Conservation (phyloP, 2,329 filamentous ascomycete species). For the Byssoonygena ceratinophila region DNA sequence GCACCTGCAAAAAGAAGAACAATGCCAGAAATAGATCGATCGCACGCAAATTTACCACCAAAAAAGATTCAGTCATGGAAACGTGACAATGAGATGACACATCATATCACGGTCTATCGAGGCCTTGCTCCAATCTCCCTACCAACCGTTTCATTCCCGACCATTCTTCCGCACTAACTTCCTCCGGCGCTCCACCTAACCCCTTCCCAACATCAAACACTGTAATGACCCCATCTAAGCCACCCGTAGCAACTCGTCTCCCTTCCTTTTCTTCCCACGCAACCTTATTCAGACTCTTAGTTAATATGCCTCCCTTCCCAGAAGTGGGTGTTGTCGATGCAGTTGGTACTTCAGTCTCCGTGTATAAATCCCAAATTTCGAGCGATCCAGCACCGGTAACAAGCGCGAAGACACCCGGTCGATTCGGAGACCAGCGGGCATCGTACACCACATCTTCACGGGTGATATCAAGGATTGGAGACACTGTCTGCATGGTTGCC, state of each 20-base stretch:
- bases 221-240: conserved; percentile 79
- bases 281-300: conserved; percentile 83
- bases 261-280: conserved; percentile 90
- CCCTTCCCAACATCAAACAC: conserved; percentile 76
- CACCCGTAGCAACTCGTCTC: conserved; percentile 75
- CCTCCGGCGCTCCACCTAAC: conserved; percentile 71
- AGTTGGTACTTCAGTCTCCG: conserved; percentile 85
- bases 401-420: conserved; percentile 85
- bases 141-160: conserved; percentile 82
- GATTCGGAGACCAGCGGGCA: conserved; percentile 85
- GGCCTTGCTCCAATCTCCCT: conserved; percentile 53
- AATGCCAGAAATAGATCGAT: too few relatives aligned
- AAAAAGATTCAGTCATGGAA: background rate
- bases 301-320: conserved; percentile 55
- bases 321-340: conserved; percentile 63
- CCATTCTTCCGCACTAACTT: conserved; percentile 81
- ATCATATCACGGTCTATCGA: conserved; percentile 24
- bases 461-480: conserved; percentile 76
- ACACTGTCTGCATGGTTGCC: conserved; percentile 42
- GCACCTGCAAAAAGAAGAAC: background rate
- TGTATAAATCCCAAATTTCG: conserved; percentile 89
- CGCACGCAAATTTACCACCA: too few relatives aligned
- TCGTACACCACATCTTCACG: conserved; percentile 97
- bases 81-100: background rate
- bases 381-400: conserved; percentile 87